phyloP scores from a whole-genome alignment of 2,329 filamentous ascomycete species.

The Orbilia brochopaga region DNA sequence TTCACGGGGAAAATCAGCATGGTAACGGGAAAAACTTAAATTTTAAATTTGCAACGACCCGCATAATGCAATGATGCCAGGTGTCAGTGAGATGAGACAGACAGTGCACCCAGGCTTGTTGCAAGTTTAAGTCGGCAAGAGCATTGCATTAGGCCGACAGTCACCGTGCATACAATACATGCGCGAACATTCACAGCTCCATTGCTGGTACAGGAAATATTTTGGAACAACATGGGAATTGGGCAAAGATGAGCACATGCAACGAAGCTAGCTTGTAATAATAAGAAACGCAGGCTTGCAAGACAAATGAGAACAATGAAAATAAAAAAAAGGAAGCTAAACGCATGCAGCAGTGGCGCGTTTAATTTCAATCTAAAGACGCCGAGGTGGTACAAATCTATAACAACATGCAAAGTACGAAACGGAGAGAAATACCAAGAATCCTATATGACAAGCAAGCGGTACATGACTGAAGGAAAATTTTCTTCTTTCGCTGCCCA shows the following conservation, averaged over 20 bases:
- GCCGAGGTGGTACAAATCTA: not conserved
- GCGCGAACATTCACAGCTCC: not conserved
- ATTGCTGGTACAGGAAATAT: too few species aligned
- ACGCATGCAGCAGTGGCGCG: not conserved
- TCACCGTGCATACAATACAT: not conserved
- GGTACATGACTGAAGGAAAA: not conserved
- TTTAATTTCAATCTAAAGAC: constrained; percentile 1
- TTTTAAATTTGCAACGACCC: not conserved
- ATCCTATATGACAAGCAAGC: not conserved
- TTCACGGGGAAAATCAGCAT: not conserved
- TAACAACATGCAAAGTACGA: not conserved
- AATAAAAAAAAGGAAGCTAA: not conserved
- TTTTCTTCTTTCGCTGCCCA: not conserved
- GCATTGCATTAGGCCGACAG: not conserved
- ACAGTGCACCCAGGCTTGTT: not conserved
- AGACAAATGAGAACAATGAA: not conserved
- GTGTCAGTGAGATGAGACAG: not conserved
- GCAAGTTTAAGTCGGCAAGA: not conserved
- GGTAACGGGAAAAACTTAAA: not conserved
- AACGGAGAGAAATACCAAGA: not conserved
- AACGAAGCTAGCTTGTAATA: not conserved
- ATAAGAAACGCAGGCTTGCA: too few species aligned
- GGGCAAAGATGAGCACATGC: not conserved
- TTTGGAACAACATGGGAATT: not conserved
- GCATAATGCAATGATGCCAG: constrained; percentile 4